Conservation (phyloP, 2,329 filamentous ascomycete genomes). For the Chalara sp. region DNA sequence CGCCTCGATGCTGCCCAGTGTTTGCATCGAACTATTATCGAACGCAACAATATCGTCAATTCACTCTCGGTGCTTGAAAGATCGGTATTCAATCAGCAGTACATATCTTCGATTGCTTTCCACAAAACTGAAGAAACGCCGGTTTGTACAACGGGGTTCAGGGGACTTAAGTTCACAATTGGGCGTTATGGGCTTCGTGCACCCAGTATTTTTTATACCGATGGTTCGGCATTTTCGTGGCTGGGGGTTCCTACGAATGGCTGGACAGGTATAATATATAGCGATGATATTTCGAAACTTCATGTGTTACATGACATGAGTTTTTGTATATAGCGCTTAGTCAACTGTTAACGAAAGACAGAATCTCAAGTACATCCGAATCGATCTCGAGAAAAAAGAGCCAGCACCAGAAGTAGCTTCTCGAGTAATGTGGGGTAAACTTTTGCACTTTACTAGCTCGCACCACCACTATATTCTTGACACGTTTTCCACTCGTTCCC, state of each 20-base stretch:
- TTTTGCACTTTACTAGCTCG: not conserved
- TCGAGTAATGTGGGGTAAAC: constrained; percentile 1
- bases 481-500: not conserved
- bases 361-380: constrained; percentile 1
- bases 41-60: not conserved
- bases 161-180: not conserved
- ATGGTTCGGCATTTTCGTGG: constrained; percentile 1
- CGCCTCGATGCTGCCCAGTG: not conserved
- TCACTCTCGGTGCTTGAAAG: not conserved
- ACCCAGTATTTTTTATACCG: not conserved
- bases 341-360: not conserved
- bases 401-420: not conserved
- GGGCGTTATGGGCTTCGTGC: not conserved
- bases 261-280: not conserved
- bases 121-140: not conserved
- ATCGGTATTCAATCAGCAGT: not conserved
- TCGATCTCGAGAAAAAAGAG: not conserved
- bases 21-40: not conserved
- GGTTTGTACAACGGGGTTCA: not conserved
- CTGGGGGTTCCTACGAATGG: not conserved
- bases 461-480: not conserved
- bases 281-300: not conserved
- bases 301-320: not conserved
- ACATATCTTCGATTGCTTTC: not conserved
- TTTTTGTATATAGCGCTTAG: not conserved